Evolutionary conservation across 129 eudicot genomes (phyloP), one percentile per base, ranked within the genome.

Genomic region (Chrysanthemum lavandulifolium): DNA sequence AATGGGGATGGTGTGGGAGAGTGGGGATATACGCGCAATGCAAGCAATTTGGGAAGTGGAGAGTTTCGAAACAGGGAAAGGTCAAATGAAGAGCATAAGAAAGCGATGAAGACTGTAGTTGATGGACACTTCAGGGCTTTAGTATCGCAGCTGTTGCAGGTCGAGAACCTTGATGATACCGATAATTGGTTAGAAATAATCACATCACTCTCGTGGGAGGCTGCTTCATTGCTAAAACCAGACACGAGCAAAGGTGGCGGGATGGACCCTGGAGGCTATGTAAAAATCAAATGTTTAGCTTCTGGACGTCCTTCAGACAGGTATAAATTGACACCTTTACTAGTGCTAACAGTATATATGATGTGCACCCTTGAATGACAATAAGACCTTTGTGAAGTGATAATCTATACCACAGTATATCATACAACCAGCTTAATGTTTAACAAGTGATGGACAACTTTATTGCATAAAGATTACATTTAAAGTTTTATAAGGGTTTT

Each of bases 251-350:
- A 84, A 83, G 88, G 99, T 72, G 99, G 96, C 56, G 97, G 96
- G 76, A 95, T 95, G 99, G 99, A 95, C 78, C 99, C 99, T 23
- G 99, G 99, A 31, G 97, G 97, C 11, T 95, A 95, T 79, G 99
- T 95, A 60, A 95, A 95, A 84, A 91, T 95, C 33, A 90, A 95
- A 83, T 95, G 99, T 78, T 62, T 95, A 74, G 97, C 99, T 45
- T 81, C 97, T 65, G 99, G 99, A 67, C 78, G 76, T 65, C 96
- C 94, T 55, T 73, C 81, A 80, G 96, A 94, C 77, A 95, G 99
- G 99, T 95, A 81, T 67, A 45, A 43, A 23, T 69, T 25, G 31
- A 13, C 23, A 53, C 13, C 61, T 60, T 15, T 48, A 66, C 19
- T 72, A 10, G 8, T 18, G 12, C 57, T 52, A 48, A 49, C 18